phyloP scores from a whole-genome alignment of 75 land plant genomes.

The Sequoia sempervirens region DNA sequence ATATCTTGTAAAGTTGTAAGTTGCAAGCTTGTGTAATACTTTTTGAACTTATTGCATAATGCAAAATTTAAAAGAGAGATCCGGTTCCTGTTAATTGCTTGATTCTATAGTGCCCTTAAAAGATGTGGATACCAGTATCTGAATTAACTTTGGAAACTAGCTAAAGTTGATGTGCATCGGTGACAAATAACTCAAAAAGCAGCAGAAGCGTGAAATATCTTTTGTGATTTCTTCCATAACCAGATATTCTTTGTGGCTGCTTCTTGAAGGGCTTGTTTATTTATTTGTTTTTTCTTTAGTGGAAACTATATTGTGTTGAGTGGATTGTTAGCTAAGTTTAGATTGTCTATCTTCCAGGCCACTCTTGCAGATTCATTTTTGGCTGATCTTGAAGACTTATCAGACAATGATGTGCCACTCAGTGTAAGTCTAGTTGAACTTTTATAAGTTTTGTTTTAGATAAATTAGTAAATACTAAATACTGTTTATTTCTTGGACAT shows the following conservation, averaged over 20 bases:
- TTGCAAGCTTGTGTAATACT: too few relatives aligned
- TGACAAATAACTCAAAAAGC: background rate
- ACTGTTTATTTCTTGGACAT: too few relatives aligned
- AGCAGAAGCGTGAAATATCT: background rate
- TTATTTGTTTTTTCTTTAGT: too few relatives aligned
- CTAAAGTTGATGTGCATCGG: too few relatives aligned
- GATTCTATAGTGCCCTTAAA: background rate
- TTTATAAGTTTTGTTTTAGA: background rate
- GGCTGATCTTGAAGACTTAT: conserved; percentile 88
- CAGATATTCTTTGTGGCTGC: background rate
- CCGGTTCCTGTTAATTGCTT: background rate
- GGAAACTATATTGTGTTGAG: background rate
- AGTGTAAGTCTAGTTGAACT: conserved; percentile 20
- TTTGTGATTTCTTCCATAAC: too few relatives aligned
- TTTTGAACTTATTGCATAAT: too few relatives aligned
- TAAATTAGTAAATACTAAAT: background rate
- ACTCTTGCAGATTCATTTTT: conserved; percentile 85
- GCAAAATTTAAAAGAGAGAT: too few relatives aligned
- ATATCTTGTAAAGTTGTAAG: too few relatives aligned
- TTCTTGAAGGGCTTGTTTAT: background rate
- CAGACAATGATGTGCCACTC: conserved; percentile 68
- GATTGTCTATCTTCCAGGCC: conserved; percentile 36
- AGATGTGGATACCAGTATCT: background rate
- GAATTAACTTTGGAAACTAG: background rate
- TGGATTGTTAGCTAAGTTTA: background rate